Evolutionary conservation across 805 yeast species (phyloP).

Genomic region (Allodekkera sacchari): DNA sequence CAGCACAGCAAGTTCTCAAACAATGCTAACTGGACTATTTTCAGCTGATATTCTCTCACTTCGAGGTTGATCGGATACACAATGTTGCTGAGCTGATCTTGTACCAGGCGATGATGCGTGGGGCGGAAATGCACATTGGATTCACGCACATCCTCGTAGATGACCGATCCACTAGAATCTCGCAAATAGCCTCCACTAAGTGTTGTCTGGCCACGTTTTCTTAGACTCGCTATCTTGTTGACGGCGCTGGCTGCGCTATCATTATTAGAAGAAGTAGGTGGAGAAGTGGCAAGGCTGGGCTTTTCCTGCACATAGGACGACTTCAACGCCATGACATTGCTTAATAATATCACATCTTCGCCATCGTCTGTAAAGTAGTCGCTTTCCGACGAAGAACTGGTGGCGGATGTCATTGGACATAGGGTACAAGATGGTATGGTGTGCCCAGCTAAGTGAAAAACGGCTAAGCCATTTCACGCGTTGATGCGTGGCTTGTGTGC

Average conservation of each 20-base stretch:
- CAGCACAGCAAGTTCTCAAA: constrained; percentile 76
- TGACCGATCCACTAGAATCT: constrained; percentile 11
- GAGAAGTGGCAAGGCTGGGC: too few species aligned
- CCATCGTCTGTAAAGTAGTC: constrained; percentile 2
- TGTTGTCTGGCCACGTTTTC: constrained; percentile 15
- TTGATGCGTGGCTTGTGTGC: too few species aligned
- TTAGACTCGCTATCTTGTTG: constrained; percentile 12
- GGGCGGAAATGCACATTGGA: constrained; percentile 22
- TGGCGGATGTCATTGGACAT: too few species aligned
- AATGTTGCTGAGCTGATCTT: constrained; percentile 34
- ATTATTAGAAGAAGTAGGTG: constrained; percentile 3
- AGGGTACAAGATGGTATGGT: too few species aligned
- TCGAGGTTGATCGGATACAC: constrained; percentile 83
- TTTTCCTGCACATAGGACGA: too few species aligned
- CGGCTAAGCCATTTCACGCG: too few species aligned
- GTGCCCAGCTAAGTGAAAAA: too few species aligned
- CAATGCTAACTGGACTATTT: constrained; percentile 66
- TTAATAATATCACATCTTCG: constrained; percentile 1
- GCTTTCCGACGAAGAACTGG: too few species aligned
- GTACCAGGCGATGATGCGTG: constrained; percentile 44
- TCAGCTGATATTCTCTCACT: constrained; percentile 80
- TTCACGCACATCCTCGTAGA: constrained; percentile 20
- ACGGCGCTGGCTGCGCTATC: too few species aligned
- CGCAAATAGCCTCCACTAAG: constrained; percentile 16
- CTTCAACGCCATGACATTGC: not conserved